These are phyloP conservation scores for Byssoonygena ceratinophila DNA, from an alignment of 2,329 filamentous ascomycete species.

Conservation along the genomic window DNA sequence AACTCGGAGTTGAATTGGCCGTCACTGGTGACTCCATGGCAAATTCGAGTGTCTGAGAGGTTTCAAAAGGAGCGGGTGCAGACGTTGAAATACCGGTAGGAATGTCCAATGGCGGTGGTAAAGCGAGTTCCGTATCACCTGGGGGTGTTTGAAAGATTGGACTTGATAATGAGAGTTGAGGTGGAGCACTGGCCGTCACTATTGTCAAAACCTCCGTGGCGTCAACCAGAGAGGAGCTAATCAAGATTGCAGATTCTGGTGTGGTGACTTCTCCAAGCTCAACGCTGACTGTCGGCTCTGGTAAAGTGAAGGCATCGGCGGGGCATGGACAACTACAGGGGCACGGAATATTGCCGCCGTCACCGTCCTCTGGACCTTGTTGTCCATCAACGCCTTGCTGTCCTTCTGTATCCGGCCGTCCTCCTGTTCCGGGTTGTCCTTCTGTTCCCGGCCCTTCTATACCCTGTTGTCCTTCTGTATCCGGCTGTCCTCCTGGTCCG, in stretches of 20 bases:
- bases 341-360: background rate
- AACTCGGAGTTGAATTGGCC: background rate
- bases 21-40: background rate
- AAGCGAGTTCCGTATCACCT: background rate
- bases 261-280: background rate
- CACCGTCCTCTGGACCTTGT: background rate
- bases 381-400: background rate
- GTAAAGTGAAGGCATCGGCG: background rate
- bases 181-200: background rate
- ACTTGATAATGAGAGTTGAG: background rate
- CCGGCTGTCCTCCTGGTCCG: background rate
- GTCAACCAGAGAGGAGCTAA: background rate
- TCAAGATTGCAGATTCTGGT: background rate
- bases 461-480: background rate
- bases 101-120: background rate
- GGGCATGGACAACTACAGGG: conserved; percentile 7
- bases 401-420: background rate
- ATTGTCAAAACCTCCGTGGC: background rate
- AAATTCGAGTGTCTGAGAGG: background rate
- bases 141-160: background rate
- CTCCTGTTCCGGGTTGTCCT: background rate
- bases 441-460: background rate
- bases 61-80: background rate
- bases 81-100: background rate
- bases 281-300: background rate